Conservation (phyloP, 768 basidiomycete genomes). For the Gyrodon lividus region DNA sequence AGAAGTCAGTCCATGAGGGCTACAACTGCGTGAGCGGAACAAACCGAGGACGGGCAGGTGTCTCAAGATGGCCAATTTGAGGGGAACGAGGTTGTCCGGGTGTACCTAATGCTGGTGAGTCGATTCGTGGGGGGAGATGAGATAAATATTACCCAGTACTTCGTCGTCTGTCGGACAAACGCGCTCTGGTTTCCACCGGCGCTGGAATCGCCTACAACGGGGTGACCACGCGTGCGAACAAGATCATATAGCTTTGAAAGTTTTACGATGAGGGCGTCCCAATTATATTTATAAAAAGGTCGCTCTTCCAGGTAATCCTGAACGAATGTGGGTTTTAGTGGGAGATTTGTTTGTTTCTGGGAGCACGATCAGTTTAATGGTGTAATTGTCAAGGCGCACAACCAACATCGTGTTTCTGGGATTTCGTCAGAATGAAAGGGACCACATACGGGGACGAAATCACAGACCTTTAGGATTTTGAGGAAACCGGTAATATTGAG, state of each 20-base stretch:
- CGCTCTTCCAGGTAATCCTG: constrained; percentile 91
- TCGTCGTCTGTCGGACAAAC: constrained; percentile 97
- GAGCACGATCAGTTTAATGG: constrained; percentile 8
- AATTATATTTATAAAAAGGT: constrained; percentile 95
- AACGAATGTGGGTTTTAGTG: constrained; percentile 84
- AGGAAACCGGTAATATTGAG: constrained; percentile 98
- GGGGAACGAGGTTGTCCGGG: constrained; percentile 89
- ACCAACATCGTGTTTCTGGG: constrained; percentile 88
- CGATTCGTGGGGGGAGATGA: neutral
- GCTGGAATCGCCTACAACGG: constrained; percentile 88
- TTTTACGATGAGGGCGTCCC: constrained; percentile 95
- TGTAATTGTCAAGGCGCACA: neutral
- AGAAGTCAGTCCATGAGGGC: constrained; percentile 3
- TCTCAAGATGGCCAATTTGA: constrained; percentile 90
- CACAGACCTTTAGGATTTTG: constrained; percentile 88
- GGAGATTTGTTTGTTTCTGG: constrained; percentile 89
- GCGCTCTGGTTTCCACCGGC: constrained; percentile 96
- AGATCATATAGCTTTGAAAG: constrained; percentile 93
- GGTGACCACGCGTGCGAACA: constrained; percentile 92
- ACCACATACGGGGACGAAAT: neutral
- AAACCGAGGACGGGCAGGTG: constrained; percentile 92
- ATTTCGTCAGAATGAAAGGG: constrained; percentile 7
- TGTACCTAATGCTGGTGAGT: constrained; percentile 53
- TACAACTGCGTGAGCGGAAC: constrained; percentile 16
- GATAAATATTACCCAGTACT: constrained; percentile 84